phyloP scores from a whole-genome alignment of 805 yeast genomes.

The Ogataea glucozyma region DNA sequence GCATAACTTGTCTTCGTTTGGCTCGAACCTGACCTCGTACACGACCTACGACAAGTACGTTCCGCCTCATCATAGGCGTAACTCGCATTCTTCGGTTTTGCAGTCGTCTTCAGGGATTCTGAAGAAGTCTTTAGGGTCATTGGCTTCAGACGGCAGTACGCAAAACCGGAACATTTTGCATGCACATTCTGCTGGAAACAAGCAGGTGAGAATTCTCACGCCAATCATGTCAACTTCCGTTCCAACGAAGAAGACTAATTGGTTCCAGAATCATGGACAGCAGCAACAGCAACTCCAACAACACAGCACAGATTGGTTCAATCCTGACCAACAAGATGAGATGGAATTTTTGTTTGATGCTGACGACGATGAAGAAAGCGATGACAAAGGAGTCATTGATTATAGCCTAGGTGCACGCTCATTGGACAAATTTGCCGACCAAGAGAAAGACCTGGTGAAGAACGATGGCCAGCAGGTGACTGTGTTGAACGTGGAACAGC shows the following conservation, averaged over 20 bases:
- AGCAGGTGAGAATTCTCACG: conserved; percentile 24
- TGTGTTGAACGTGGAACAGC: conserved; percentile 8
- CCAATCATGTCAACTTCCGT: conserved; percentile 38
- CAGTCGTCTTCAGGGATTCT: conserved; percentile 20
- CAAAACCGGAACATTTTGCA: conserved; percentile 5
- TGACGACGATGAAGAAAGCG: conserved; percentile 10
- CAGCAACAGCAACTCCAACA: background rate
- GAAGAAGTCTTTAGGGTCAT: conserved; percentile 24
- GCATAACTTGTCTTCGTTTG: conserved; percentile 27
- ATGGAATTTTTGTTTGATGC: conserved; percentile 23
- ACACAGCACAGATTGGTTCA: conserved; percentile 13
- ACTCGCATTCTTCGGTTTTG: conserved; percentile 32
- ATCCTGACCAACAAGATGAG: conserved; percentile 12
- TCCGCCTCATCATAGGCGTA: conserved; percentile 56
- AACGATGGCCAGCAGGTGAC: conserved; percentile 9
- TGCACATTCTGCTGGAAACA: conserved; percentile 16
- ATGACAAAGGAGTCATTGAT: conserved; percentile 4
- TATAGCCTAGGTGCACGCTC: background rate
- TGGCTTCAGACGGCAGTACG: conserved; percentile 5
- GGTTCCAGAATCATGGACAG: conserved; percentile 29
- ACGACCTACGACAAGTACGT: conserved; percentile 38
- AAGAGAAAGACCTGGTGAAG: background rate
- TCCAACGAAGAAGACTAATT: conserved; percentile 36
- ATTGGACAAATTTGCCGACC: background rate
- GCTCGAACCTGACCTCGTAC: conserved; percentile 23